Evolutionary conservation across 805 yeast genomes (phyloP), one percentile per base, ranked within the genome.

Genomic region (Metschnikowia baotianmanensis): DNA sequence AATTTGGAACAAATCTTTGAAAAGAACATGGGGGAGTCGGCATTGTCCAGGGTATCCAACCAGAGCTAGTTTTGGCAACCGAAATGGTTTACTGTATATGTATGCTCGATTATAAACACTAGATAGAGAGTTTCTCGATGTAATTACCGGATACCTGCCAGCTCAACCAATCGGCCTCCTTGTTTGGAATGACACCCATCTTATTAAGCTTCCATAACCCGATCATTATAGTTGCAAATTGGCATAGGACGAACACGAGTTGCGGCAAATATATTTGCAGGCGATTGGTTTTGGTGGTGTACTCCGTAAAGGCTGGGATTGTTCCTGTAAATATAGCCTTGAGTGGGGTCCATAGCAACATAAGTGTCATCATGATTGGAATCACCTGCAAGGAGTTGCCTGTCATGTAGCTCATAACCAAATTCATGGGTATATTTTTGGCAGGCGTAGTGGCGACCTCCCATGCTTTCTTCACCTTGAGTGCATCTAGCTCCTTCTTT

Each of bases 181-280:
- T 83, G 52, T 84, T 86, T 17, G 99, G 99, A 44, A 91, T 80
- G 49, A 91, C 68, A 0, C 97, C 98, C 96, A 91, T 86, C 17
- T 74, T 69, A 52, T 85, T 80, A 44, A 93, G 66, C 61, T 93
- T 93, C 80, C 87, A 89, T 13, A 89, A 55, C 2, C 97, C 98
- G 26, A 88, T 78, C 3, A 71, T 76, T 65, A 90, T 67, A 37
- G 82, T 74, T 4, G 76, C 73, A 31, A 80, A 34, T 42, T 75
- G 77, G 42, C 76, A 73, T 18, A 65, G 13, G 19, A 69, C 61
- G 51, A 65, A 83, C 23, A 74, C 71, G 3, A 67, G 31, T 67
- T 77, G 76, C 10, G 82, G 73, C 22, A 67, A 40, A 42, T 58
- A 33, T 17, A 73, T 58, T 27, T 62, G 66, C 12, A 36, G 39